phyloP scores from a whole-genome alignment of 352 stramenopile genomes.

The Phytophthora fragariae region DNA sequence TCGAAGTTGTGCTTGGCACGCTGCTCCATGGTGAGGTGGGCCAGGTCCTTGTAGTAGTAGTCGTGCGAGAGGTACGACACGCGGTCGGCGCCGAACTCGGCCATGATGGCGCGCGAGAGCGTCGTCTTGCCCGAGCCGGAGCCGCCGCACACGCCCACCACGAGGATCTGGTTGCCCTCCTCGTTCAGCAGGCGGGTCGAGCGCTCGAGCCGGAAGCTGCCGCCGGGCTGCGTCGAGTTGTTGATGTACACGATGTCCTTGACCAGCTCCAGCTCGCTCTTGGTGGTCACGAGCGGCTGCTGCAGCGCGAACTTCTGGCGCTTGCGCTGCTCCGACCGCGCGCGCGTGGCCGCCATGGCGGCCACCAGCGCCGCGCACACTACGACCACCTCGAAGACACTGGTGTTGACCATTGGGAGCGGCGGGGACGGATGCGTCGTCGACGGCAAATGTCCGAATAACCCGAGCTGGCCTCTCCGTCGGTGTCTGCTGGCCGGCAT shows the following conservation, averaged over 20 bases:
- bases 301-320: conserved; percentile 51
- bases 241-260: conserved; percentile 90
- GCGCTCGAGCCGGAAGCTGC: conserved; percentile 55
- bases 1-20: conserved; percentile 96
- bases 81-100: conserved; percentile 88
- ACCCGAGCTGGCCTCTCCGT: not conserved
- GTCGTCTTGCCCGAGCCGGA: conserved; percentile 94
- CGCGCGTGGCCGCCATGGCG: conserved; percentile 54
- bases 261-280: conserved; percentile 79
- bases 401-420: conserved; percentile 51
- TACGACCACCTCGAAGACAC: conserved; percentile 53
- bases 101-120: conserved; percentile 90
- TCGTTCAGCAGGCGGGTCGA: conserved; percentile 50
- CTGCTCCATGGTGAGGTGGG: conserved; percentile 89
- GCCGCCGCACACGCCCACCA: conserved; percentile 93
- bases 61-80: conserved; percentile 96
- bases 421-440: conserved; percentile 5
- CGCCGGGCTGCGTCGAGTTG: conserved; percentile 56
- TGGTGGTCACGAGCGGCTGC: conserved; percentile 52
- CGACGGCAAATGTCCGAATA: conserved; percentile 20
- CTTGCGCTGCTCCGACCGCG: conserved; percentile 53
- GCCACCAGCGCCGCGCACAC: conserved; percentile 57
- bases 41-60: conserved; percentile 97
- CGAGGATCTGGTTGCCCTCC: conserved; percentile 77
- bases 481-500: conserved; percentile 10